Base-by-base conservation (phyloP, 2,329 filamentous ascomycete genomes). In the Aureobasidium namibiae region DNA sequence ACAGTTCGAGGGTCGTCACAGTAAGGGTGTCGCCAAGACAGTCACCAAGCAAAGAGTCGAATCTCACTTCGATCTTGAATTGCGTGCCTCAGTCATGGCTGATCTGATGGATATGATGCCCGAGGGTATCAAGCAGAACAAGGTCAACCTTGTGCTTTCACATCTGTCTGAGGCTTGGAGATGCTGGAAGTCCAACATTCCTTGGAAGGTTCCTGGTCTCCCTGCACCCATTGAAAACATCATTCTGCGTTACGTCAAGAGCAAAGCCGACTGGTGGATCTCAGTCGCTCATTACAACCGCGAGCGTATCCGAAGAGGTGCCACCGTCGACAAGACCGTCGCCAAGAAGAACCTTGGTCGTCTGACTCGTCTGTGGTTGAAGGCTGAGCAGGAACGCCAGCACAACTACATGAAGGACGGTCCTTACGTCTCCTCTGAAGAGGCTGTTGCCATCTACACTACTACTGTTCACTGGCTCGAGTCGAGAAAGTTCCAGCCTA, bases 71-170 rank as follows among this genome's bases (percentile, higher is more conserved):
- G 94, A 99, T 75, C 81, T 99, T 60, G 94, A 99, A 75, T 85
- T 99, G 53, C 90, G 94, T 68, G 95, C 95, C 16, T 96, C 94
- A 0, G 94, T 99, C 65, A 99, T 99, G 92, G 91, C 92, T 45
- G 94, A 99, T 75, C 79, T 99, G 53, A 96, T 96, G 89, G 94
- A 99, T 69, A 99, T 99, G 95, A 99, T 99, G 94, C 94, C 94
- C 0, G 95, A 99, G 72, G 94, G 94, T 65, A 97, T 99, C 77
- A 96, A 96, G 74, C 94, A 99, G 72, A 99, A 94, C 78, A 99
- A 99, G 77, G 91, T 99, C 73, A 96, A 99, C 74, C 96, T 92
- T 1, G 92, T 99, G 45, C 78, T 99, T 57, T 94, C 97, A 70
- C 95, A 99, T 80, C 77, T 99, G 42, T 97, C 92, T 0, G 94